Evolutionary conservation across 805 yeast species (phyloP).

Genomic region (Kodamaea laetipori): DNA sequence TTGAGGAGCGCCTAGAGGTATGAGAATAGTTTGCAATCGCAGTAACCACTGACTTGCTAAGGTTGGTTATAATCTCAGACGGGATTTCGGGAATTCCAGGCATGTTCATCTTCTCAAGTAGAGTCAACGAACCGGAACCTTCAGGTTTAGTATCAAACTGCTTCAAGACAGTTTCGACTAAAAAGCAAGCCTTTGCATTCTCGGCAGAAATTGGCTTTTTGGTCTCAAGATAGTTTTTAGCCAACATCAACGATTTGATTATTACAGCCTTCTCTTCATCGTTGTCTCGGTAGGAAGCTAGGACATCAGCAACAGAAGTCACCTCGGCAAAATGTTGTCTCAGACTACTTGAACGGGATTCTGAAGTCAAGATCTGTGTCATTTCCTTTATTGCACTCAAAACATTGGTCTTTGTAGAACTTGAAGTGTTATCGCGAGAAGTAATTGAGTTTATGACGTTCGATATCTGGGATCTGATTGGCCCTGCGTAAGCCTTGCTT

Average conservation of each 20-base stretch:
- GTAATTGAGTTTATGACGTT: conserved; percentile 35
- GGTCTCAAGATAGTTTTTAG: conserved; percentile 33
- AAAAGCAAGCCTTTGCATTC: conserved; percentile 22
- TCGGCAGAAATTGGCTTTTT: conserved; percentile 15
- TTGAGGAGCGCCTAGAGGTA: conserved; percentile 26
- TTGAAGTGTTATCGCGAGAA: conserved; percentile 23
- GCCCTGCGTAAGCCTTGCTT: conserved; percentile 16
- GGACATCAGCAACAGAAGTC: conserved; percentile 23
- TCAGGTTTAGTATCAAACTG: conserved; percentile 16
- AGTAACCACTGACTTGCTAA: conserved; percentile 14
- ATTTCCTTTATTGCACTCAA: conserved; percentile 41
- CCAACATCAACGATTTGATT: conserved; percentile 31
- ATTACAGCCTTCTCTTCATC: conserved; percentile 26
- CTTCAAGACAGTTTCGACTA: conserved; percentile 28
- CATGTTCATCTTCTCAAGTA: conserved; percentile 2
- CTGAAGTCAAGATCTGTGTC: conserved; percentile 33
- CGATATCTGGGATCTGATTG: conserved; percentile 34
- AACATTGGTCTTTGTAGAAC: conserved; percentile 27
- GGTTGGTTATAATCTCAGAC: conserved; percentile 11
- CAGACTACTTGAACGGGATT: conserved; percentile 4
- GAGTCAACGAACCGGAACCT: neutral
- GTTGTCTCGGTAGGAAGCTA: conserved; percentile 23
- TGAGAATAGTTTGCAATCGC: conserved; percentile 14
- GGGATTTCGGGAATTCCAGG: conserved; percentile 12
- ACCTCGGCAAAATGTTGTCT: conserved; percentile 15